Base-by-base conservation (phyloP, 1,284 basidiomycete species). In the Marasmius sp. region DNA sequence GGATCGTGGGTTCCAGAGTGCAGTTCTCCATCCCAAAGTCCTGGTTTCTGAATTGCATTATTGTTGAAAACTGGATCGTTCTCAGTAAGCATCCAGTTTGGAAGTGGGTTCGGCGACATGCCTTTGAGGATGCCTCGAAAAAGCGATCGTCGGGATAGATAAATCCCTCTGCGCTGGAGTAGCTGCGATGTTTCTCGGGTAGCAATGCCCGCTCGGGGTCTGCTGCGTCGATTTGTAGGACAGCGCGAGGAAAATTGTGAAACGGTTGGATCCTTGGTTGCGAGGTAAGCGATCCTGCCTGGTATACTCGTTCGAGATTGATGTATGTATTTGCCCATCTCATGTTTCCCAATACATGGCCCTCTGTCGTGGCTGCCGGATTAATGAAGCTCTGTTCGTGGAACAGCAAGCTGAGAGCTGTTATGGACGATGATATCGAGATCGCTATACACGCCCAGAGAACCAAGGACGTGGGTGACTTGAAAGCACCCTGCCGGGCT, bases 1-100 rank as follows among this genome's bases (percentile, higher is more conserved):
- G 68, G 16, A 67, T 34, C 12, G 53, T 51, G 10, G 60, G 50
- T n/a, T 61, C 53, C 20, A 69, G 49, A 2, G 57, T 56, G 47
- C 68, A 69, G 27, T 55, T 50, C 57, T 69, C 67, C 64, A 69
- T 67, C 12, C 62, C 68, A 58, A 59, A 69, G 55, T 69, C 67
- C 18, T 66, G 61, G 47, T 64, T 61, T 9, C 62, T 64, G 55
- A 69, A 66, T 22, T 68, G 68, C 6, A 63, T 52, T 10, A 68
- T 54, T 18, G 67, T 67, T 14, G 68, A 65, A 39, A 60, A 53
- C 68, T 68, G 38, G 53, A 53, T 67, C 65, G 48, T 67, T 64
- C 12, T 65, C 64, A 65, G 12, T 34, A 60, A 39, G 36, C 48
- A 4, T 10, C 43, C 22, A 38, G 34, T 45, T 36, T 36, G 5